Evolutionary conservation across 495 filamentous ascomycete species (phyloP), one percentile per base, ranked within the genome.

Genomic region (Paragyromitra xinjiangensis): DNA sequence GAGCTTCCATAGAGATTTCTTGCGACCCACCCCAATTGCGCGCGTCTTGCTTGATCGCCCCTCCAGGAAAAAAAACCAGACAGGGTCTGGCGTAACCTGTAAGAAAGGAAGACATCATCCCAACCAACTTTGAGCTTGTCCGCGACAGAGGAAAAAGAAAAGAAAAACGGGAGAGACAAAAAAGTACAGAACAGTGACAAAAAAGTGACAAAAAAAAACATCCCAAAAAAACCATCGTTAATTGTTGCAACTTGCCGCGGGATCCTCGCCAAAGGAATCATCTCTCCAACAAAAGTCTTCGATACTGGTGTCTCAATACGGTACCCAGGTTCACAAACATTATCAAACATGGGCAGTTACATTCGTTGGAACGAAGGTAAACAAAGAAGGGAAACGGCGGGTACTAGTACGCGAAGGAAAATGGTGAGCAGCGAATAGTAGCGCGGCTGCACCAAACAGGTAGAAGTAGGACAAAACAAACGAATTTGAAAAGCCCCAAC

Each of bases 311-410:
- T 64, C 61, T 65, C 59, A 73, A 73, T 72, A 73, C 37, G 22
- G 61, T 65, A 34, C 53, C 68, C 69, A n/a, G 45, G 64, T 39
- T 40, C 51, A 72, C 59, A 72, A 78, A 71, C 74, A 78, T 72
- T 78, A 45, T 69, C 77, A 79, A 79, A 79, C 77, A 79, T 79
- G 66, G 66, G 53, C 66, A 61, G 61, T 77, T 69, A 77, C 76
- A 77, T 77, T 40, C 26, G 34, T 37, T 78, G 51, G 59, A 44
- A 51, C 61, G 53, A 53, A 56, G 58, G 26, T 39, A 73, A 74
- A 70, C 51, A 75, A 72, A 64, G 34, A 78, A 77, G 48, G 66
- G 73, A 72, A 79, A 79, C 53, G 67, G 75, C 66, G 66, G 71
- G 77, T 78, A 76, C 71, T 75, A 71, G 75, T 78, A 76, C 71